Evolutionary conservation across 768 basidiomycete species (phyloP).

Genomic region (Steccherinum ochraceum): DNA sequence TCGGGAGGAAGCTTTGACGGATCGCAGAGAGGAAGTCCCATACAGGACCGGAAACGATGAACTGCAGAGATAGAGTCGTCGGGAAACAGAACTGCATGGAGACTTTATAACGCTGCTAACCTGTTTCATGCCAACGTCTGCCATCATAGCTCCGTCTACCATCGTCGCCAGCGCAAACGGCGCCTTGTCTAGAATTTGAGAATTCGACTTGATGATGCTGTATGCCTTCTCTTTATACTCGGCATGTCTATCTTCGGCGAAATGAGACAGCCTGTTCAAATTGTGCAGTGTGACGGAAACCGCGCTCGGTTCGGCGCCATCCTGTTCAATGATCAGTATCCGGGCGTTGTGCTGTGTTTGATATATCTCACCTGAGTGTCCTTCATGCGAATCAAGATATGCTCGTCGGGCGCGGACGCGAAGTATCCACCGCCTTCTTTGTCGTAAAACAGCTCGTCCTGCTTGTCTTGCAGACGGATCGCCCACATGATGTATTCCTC

Average conservation of each 20-base stretch:
- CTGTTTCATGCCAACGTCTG: constrained; percentile 16
- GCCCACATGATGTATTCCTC: constrained; percentile 28
- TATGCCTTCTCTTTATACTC: constrained; percentile 16
- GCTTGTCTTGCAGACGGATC: constrained; percentile 28
- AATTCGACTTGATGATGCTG: constrained; percentile 16
- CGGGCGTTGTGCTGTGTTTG: neutral
- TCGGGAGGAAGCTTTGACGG: constrained; percentile 13
- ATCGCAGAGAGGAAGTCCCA: constrained; percentile 10
- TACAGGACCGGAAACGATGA: constrained; percentile 13
- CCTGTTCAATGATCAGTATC: constrained; percentile 13
- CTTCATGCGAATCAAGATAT: constrained; percentile 33
- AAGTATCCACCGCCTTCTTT: constrained; percentile 33
- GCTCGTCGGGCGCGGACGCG: constrained; percentile 28
- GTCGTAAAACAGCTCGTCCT: constrained; percentile 35
- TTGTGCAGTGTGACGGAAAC: constrained; percentile 22
- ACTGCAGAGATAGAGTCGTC: constrained; percentile 9
- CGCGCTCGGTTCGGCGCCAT: constrained; percentile 24
- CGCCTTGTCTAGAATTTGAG: constrained; percentile 15
- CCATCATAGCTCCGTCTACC: constrained; percentile 14
- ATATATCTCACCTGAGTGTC: constrained; percentile 20
- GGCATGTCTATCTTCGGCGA: constrained; percentile 16
- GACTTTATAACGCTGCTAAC: constrained; percentile 5
- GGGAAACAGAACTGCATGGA: neutral
- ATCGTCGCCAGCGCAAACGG: constrained; percentile 17
- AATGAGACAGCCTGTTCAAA: constrained; percentile 20